A percentile compares a stretch with the other conserved stretches of the same genome.
Evolutionary conservation across 306 rosid species (phyloP).

Genomic region (Castanea crenata): DNA sequence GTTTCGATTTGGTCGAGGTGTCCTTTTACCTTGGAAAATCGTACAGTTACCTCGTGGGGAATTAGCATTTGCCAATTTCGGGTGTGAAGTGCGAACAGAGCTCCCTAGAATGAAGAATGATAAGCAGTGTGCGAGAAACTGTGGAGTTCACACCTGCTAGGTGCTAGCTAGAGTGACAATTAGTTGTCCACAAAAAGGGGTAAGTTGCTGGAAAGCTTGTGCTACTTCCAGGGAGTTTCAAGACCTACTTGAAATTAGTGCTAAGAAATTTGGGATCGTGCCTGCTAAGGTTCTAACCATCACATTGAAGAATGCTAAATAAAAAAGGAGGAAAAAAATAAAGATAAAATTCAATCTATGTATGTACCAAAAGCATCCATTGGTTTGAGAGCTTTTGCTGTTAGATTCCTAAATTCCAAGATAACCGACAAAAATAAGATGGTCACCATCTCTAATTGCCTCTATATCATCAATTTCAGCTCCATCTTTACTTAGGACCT

Average conservation of each 20-base stretch:
- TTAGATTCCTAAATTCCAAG: constrained; percentile 7
- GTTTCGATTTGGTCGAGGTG: too few species aligned
- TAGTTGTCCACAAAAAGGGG: constrained; percentile 64
- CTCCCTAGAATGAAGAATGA: too few species aligned
- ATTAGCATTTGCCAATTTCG: too few species aligned
- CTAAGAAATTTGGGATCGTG: constrained; percentile 53
- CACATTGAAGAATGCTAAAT: too few species aligned
- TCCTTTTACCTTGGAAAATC: too few species aligned
- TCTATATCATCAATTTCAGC: constrained; percentile 74
- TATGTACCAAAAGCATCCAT: constrained; percentile 1
- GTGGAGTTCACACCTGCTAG: neutral
- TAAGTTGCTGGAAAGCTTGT: constrained; percentile 64
- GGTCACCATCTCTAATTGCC: constrained; percentile 88
- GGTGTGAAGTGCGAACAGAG: too few species aligned
- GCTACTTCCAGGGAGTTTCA: constrained; percentile 56
- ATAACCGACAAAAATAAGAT: constrained; percentile 50
- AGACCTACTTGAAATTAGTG: constrained; percentile 69
- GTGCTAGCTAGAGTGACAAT: constrained; percentile 46
- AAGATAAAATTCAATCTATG: neutral
- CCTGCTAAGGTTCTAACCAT: constrained; percentile 35
- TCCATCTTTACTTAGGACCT: constrained; percentile 60
- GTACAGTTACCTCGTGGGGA: too few species aligned
- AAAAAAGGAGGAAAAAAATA: too few species aligned
- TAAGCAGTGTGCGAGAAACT: constrained; percentile 20
- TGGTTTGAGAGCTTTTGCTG: neutral